Conservation (phyloP, 2,329 filamentous ascomycete genomes). For the Fusarium foetens region DNA sequence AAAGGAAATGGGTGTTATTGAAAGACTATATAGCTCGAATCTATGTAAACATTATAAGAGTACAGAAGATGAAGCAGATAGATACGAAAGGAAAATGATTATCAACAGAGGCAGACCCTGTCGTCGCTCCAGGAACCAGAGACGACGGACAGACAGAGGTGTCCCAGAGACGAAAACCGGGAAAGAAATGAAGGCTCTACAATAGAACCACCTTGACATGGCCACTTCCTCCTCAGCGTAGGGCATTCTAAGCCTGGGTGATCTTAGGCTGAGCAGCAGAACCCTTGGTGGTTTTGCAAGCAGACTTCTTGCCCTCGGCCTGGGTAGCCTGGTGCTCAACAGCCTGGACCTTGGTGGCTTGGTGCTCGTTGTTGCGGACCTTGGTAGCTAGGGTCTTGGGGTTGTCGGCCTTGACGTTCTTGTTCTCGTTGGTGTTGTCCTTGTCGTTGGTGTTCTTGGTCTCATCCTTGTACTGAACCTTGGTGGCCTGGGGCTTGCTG, state of each 20-base stretch:
- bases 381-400: background rate
- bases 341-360: slow-evolving; percentile 1
- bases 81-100: background rate
- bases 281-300: background rate
- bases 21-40: background rate
- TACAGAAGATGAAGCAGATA: background rate
- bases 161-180: rapidly evolving
- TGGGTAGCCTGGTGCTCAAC: slow-evolving; percentile 1
- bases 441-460: background rate
- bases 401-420: background rate
- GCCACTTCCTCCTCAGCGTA: background rate
- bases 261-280: background rate
- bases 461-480: background rate
- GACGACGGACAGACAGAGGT: background rate
- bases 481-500: background rate
- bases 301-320: background rate
- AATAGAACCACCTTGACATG: background rate
- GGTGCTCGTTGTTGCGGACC: background rate
- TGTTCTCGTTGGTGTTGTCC: background rate
- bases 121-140: rapidly evolving
- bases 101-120: background rate
- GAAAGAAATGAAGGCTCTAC: background rate
- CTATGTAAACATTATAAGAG: background rate
- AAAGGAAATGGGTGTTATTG: background rate
- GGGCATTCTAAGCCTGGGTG: background rate